Percentiles rank a stretch among this genome's conserved stretches.
Conservation (phyloP, 1,284 basidiomycete species). For the Macrocystidia cucumis region DNA sequence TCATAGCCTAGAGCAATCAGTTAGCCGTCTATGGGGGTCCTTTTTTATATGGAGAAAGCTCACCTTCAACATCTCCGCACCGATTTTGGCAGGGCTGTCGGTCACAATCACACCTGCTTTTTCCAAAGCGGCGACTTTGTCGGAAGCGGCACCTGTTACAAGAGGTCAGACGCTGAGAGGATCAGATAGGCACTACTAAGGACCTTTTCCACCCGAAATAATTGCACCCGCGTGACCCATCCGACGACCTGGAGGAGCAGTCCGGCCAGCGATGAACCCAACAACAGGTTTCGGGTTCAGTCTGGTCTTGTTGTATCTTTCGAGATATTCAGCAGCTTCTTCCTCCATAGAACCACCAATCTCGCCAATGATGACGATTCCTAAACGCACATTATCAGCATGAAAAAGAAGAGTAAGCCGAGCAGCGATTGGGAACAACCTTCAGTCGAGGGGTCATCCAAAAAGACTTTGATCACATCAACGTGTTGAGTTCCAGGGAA, state of each 20-base stretch:
- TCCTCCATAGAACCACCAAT: conserved; percentile 99
- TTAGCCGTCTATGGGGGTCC: not conserved
- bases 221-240: conserved; percentile 99
- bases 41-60: conserved; percentile 11
- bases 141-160: conserved; percentile 73
- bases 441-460: conserved; percentile 89
- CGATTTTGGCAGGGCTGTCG: conserved; percentile 95
- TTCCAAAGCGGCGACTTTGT: conserved; percentile 94
- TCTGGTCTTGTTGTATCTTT: conserved; percentile 88
- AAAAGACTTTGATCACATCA: conserved; percentile 95
- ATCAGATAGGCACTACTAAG: conserved; percentile 9
- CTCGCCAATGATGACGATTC: conserved; percentile 97
- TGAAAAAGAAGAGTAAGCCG: too few relatives aligned
- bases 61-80: conserved; percentile 80
- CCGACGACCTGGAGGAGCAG: conserved; percentile 93
- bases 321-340: conserved; percentile 95
- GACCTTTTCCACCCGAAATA: conserved; percentile 95
- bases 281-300: conserved; percentile 92
- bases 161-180: conserved; percentile 1
- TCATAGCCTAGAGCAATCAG: conserved; percentile 57
- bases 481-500: conserved; percentile 97
- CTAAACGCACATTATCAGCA: conserved; percentile 35
- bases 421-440: conserved; percentile 38
- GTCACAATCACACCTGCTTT: conserved; percentile 93
- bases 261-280: conserved; percentile 95